Conservation (phyloP, 768 basidiomycete genomes). For the Russula emetica region DNA sequence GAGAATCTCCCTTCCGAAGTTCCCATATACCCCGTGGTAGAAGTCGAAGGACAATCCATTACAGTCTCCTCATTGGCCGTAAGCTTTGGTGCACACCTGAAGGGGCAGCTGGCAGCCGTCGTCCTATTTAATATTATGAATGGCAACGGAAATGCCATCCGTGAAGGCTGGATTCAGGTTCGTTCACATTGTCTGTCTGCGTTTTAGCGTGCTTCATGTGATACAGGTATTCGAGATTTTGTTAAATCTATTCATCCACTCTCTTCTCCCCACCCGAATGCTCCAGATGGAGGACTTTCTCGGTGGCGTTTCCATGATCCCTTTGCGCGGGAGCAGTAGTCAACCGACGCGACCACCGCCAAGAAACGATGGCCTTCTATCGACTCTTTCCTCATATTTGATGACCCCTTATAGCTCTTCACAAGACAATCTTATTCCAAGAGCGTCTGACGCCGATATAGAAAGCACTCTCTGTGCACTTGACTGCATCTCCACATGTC, state of each 20-base stretch:
- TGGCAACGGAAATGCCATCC: conserved; percentile 87
- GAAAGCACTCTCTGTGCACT: conserved; percentile 94
- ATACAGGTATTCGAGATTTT: conserved; percentile 96
- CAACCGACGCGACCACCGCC: conserved; percentile 58
- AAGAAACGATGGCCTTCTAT: conserved; percentile 84
- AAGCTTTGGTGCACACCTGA: conserved; percentile 91
- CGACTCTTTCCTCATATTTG: conserved; percentile 90
- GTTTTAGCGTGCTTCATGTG: conserved; percentile 11
- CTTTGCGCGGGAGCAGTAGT: conserved; percentile 60
- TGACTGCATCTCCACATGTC: conserved; percentile 91
- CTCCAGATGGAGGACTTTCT: conserved; percentile 98
- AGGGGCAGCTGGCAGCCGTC: conserved; percentile 93
- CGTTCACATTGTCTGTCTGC: conserved; percentile 24
- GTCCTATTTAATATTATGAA: conserved; percentile 97
- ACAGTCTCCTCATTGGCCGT: conserved; percentile 92
- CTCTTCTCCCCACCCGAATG: conserved; percentile 84
- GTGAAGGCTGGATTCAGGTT: conserved; percentile 94
- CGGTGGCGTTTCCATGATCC: conserved; percentile 90
- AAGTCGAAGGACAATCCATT: conserved; percentile 83
- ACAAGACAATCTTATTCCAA: conserved; percentile 71
- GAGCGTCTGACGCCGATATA: conserved; percentile 86
- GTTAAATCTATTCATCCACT: conserved; percentile 92
- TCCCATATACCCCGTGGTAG: conserved; percentile 82
- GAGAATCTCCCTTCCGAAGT: conserved; percentile 66
- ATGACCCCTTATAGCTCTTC: conserved; percentile 87